These are phyloP conservation scores for Apiotrichum montevideense DNA, from an alignment of 1,284 basidiomycete species.

Conservation along the genomic window DNA sequence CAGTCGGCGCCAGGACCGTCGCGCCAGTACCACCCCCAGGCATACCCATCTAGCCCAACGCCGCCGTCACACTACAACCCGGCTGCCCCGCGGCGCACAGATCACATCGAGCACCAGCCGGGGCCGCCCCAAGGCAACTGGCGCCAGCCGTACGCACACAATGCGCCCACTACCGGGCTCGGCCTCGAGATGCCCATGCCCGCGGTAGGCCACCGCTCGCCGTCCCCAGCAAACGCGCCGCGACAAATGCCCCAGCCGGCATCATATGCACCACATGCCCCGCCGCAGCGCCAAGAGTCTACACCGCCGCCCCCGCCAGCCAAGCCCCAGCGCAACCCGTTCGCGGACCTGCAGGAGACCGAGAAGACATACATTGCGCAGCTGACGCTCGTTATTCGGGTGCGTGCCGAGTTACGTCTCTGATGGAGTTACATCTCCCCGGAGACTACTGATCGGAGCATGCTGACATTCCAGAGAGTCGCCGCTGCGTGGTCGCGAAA, in stretches of 20 bases:
- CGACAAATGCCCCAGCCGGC: too few relatives aligned
- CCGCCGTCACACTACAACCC: background rate
- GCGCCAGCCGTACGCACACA: too few relatives aligned
- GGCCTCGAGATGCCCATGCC: conserved; percentile 3
- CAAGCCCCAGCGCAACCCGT: conserved; percentile 57
- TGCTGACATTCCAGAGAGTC: conserved; percentile 61
- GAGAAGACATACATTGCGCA: conserved; percentile 91
- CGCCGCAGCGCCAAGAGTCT: background rate
- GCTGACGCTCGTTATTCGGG: conserved; percentile 81
- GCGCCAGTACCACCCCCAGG: conserved; percentile 3
- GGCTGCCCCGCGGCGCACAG: conserved; percentile 1
- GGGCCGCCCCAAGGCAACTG: too few relatives aligned
- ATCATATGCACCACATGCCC: too few relatives aligned
- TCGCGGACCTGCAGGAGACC: conserved; percentile 87
- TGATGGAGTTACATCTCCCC: too few relatives aligned
- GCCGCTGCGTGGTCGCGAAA: conserved; percentile 93
- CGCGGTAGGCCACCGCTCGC: background rate
- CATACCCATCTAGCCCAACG: background rate
- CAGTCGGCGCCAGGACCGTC: conserved; percentile 18
- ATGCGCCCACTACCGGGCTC: background rate
- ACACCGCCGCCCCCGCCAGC: background rate
- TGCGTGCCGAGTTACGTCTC: conserved; percentile 46
- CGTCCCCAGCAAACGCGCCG: background rate
- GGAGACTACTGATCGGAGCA: background rate
- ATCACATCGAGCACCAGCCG: background rate